These are phyloP conservation scores for Psidium friedrichsthalianum DNA, from an alignment of 345 rosid genomes.

Conservation along the genomic window DNA sequence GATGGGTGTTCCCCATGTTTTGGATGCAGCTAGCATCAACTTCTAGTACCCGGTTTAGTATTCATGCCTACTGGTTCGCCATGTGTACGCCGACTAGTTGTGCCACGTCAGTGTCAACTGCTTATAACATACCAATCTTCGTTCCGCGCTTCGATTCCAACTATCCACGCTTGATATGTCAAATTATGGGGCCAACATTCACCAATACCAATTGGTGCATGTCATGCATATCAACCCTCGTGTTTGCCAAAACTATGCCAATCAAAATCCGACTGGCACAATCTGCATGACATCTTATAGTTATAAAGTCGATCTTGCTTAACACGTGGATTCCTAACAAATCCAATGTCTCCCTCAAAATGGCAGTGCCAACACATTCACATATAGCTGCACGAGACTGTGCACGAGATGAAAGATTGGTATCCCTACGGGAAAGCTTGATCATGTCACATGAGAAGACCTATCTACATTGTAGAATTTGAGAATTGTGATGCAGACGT, in stretches of 20 bases:
- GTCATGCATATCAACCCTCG: not conserved
- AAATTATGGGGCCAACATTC: not conserved
- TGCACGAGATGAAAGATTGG: not conserved
- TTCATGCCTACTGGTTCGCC: not conserved
- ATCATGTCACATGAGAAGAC: not conserved
- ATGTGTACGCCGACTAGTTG: not conserved
- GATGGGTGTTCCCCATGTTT: not conserved
- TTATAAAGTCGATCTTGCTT: not conserved
- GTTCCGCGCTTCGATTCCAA: not conserved
- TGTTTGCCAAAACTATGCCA: not conserved
- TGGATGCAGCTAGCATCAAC: not conserved
- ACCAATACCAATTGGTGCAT: not conserved
- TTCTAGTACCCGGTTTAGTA: not conserved
- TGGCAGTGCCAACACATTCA: not conserved
- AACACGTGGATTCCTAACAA: not conserved
- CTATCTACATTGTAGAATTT: not conserved
- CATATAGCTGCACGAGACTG: not conserved
- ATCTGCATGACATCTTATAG: not conserved
- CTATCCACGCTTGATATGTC: not conserved
- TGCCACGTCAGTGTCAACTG: not conserved
- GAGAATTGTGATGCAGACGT: not conserved
- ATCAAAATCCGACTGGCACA: not conserved
- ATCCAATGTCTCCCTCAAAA: not conserved
- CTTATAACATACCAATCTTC: not conserved
- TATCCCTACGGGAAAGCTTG: not conserved